These are phyloP conservation scores for Sporothrix protearum DNA, from an alignment of 2,329 filamentous ascomycete species.

Conservation along the genomic window DNA sequence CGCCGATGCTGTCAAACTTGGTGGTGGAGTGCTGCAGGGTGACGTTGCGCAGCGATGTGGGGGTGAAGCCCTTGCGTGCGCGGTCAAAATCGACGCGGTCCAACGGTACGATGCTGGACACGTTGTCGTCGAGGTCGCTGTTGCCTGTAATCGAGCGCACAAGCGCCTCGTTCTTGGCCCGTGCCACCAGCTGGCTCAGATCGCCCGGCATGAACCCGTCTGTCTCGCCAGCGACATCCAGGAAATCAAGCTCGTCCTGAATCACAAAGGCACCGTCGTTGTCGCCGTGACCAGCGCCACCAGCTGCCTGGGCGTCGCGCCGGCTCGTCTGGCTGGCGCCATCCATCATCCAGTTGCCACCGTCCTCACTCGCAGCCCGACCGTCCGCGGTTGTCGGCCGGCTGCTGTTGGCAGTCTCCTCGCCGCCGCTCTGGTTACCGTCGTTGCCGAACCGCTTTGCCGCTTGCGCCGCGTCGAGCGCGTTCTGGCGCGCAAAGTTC, in stretches of 20 bases:
- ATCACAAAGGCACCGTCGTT: slow-evolving; percentile 63
- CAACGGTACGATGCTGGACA: slow-evolving; percentile 58
- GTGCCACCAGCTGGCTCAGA: slow-evolving; percentile 75
- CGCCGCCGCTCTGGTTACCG: not conserved
- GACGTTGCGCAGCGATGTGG: slow-evolving; percentile 89
- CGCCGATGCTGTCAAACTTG: slow-evolving; percentile 88
- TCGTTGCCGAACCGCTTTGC: slow-evolving; percentile 34
- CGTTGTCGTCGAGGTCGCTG: slow-evolving; percentile 41
- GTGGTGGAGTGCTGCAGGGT: slow-evolving; percentile 89
- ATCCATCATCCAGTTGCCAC: slow-evolving; percentile 74
- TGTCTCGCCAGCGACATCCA: slow-evolving; percentile 88
- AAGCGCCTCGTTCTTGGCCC: slow-evolving; percentile 86
- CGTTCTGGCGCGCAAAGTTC: slow-evolving; percentile 62
- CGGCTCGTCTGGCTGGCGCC: slow-evolving; percentile 57
- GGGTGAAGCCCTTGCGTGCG: slow-evolving; percentile 88
- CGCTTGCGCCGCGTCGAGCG: slow-evolving; percentile 38
- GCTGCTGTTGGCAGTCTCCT: slow-evolving; percentile 38
- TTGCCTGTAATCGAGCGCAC: slow-evolving; percentile 67
- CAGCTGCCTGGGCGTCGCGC: slow-evolving; percentile 32
- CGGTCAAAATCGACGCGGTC: slow-evolving; percentile 73
- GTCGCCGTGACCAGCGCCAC: slow-evolving; percentile 30
- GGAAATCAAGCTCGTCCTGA: slow-evolving; percentile 75
- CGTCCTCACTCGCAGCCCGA: slow-evolving; percentile 48
- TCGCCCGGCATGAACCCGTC: slow-evolving; percentile 99
- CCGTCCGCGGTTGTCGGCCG: slow-evolving; percentile 57